Evolutionary conservation across 441 rosid species (phyloP), one percentile per base, ranked within the genome.

Genomic region (Kokia cookei): DNA sequence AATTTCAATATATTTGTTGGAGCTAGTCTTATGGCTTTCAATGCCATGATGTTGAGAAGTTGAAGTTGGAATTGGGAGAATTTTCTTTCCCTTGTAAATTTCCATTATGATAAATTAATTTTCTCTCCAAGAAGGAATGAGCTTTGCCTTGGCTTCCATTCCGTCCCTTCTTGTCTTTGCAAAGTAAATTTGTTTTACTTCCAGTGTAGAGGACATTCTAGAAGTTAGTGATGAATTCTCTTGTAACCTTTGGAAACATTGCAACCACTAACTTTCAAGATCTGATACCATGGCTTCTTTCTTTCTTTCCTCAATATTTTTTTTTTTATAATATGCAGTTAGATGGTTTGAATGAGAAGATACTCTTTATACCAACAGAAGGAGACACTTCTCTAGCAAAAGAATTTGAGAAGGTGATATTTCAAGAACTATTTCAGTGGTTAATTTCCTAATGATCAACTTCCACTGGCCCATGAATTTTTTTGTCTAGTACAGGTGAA

Each of bases 331-430:
- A 32, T 32, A 32, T 84, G 88, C 90, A 93, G 97, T 84, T 95
- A 82, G 99, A 95, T 82, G 81, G 77, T 71, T 75, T 89, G 78
- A 93, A 95, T 73, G 98, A 95, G 87, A 84, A 81, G 84, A 78
- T 89, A 59, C 84, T 89, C 75, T 69, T 61, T 69, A 61, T 69
- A 80, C 80, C 84, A 73, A 77, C 75, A 0, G 76, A 67, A 73
- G 82, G 78, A 61, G 72, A 72, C 65, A 62, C 73, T 70, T 64
- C 73, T 72, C 45, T 3, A 29, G 82, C 79, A 79, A 78, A 85
- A 76, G 82, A 42, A 63, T 65, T 57, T 64, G 73, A 78, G 80
- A 85, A 77, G 73, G 78, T 80, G 66, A 66, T 73, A 74, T 72
- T 54, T 35, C 37, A 59, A 63, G 64, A 73, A 54, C 37, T 12